Conservation (phyloP, 2,329 filamentous ascomycete species). For the Drechslerella dactyloides region DNA sequence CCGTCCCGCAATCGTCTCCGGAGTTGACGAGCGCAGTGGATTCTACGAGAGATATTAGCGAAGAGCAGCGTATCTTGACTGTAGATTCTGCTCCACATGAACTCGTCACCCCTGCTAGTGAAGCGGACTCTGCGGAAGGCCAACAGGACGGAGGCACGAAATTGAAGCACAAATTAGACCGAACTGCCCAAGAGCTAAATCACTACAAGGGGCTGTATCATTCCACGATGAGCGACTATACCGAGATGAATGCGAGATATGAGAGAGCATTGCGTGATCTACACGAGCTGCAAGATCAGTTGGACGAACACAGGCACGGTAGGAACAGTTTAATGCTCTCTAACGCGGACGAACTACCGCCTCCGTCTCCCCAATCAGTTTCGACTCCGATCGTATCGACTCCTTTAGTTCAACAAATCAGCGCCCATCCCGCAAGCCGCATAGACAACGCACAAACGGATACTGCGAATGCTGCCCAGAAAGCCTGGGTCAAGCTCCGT, state of each 20-base stretch:
- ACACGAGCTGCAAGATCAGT: constrained; percentile 81
- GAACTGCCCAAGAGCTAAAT: constrained; percentile 72
- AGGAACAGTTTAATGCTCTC: constrained; percentile 55
- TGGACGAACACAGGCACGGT: constrained; percentile 77
- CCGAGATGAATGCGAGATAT: constrained; percentile 84
- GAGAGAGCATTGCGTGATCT: constrained; percentile 83
- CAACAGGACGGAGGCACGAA: background rate
- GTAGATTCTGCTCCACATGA: background rate
- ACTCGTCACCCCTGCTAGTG: background rate
- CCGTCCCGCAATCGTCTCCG: background rate
- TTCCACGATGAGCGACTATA: constrained; percentile 77
- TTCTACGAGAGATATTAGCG: background rate
- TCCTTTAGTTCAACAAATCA: constrained; percentile 51
- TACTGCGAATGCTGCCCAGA: background rate
- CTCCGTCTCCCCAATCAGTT: constrained; percentile 56
- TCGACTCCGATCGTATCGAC: constrained; percentile 63
- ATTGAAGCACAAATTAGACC: constrained; percentile 44
- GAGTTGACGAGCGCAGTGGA: background rate
- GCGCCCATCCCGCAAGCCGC: constrained; percentile 17
- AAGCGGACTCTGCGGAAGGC: constrained; percentile 11
- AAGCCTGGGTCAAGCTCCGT: background rate
- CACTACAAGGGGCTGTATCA: constrained; percentile 92
- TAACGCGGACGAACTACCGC: constrained; percentile 57
- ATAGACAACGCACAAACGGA: constrained; percentile 53
- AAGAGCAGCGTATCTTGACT: background rate